phyloP scores from a whole-genome alignment of 2,329 filamentous ascomycete genomes.

The Diaporthe ilicicola region DNA sequence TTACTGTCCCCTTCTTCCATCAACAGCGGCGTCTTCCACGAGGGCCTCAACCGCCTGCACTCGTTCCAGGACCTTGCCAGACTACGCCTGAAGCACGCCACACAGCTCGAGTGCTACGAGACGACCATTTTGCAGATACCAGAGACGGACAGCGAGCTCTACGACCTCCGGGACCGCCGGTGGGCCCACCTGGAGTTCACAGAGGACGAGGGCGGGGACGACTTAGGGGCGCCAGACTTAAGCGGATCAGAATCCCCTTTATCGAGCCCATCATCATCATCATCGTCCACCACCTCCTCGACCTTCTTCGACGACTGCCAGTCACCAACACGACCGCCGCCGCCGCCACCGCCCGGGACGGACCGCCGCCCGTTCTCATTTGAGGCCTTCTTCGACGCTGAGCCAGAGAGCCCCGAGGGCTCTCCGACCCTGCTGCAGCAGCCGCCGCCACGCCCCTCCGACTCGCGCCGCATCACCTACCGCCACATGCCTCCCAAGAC shows the following conservation, averaged over 20 bases:
- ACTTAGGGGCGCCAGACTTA: conserved; percentile 15
- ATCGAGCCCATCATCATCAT: conserved; percentile 7
- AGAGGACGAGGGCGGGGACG: conserved; percentile 10
- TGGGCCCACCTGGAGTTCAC: conserved; percentile 11
- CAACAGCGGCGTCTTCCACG: conserved; percentile 13
- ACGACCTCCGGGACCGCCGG: conserved; percentile 15
- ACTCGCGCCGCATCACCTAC: neutral
- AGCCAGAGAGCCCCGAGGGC: conserved; percentile 23
- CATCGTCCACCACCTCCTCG: neutral
- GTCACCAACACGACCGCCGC: neutral
- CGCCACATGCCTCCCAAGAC: conserved; percentile 3
- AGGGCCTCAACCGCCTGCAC: conserved; percentile 17
- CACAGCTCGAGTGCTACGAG: conserved; percentile 10
- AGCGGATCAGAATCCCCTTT: conserved; percentile 5
- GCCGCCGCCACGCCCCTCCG: neutral
- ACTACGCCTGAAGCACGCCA: conserved; percentile 18
- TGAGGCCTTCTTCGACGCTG: conserved; percentile 16
- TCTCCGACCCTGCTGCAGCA: neutral
- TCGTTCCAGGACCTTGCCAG: conserved; percentile 23
- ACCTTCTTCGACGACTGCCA: neutral
- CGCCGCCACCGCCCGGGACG: no score
- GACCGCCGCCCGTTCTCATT: neutral
- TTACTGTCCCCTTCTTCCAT: conserved; percentile 10
- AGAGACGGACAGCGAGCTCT: neutral
- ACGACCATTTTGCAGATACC: neutral